Conservation (phyloP, 208 protist species). For the Tetramitus jugosus region DNA sequence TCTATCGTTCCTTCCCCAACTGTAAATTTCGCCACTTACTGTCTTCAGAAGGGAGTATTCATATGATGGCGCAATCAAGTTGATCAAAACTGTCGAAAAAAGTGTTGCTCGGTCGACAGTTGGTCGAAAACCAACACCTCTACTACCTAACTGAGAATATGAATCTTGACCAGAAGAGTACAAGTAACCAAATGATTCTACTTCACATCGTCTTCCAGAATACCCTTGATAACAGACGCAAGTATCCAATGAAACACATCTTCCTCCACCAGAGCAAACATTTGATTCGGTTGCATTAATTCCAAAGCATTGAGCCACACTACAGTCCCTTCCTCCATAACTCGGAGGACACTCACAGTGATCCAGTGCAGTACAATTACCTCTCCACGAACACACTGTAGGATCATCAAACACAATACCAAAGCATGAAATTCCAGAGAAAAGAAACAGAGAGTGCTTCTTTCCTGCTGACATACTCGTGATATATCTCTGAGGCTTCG, state of each 20-base stretch:
- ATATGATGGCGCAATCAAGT: too few relatives aligned
- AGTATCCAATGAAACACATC: background rate
- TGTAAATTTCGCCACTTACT: too few relatives aligned
- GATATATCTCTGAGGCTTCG: too few relatives aligned
- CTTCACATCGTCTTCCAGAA: background rate
- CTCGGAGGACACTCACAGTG: background rate
- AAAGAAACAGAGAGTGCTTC: too few relatives aligned
- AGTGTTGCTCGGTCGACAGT: too few relatives aligned
- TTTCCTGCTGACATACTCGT: too few relatives aligned
- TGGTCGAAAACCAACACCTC: too few relatives aligned
- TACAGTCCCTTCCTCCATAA: background rate
- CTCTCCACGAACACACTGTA: background rate
- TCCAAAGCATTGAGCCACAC: background rate
- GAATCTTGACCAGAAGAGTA: background rate
- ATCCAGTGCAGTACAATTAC: background rate
- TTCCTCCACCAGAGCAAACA: slow-evolving; percentile 1
- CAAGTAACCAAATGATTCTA: background rate
- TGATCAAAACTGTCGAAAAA: too few relatives aligned
- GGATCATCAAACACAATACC: background rate
- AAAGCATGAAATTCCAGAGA: too few relatives aligned
- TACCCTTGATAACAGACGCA: background rate
- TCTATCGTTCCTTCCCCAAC: too few relatives aligned
- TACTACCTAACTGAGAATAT: background rate
- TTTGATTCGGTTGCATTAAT: background rate
- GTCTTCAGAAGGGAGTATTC: too few relatives aligned